Base-by-base conservation (phyloP, 345 rosid genomes). In the Cardamine resedifolia region DNA sequence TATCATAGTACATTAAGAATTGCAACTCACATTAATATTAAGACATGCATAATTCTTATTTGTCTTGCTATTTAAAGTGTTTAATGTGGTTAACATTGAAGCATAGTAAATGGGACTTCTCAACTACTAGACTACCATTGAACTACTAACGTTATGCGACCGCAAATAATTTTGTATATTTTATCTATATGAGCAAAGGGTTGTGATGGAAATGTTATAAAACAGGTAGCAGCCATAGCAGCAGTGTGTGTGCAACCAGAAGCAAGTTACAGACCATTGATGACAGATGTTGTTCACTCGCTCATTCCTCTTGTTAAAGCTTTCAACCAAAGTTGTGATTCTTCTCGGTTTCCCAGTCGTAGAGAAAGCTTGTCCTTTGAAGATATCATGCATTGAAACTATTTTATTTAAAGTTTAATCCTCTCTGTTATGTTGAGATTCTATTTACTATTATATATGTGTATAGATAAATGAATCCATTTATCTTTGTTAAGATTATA, bases 211-310 rank as follows among this genome's bases (percentile, higher is more conserved):
- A 0, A 71, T 68, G 14, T 43, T 28, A 24, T 60, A 15, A 51
- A 72, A 53, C 74, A 90, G 98, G 85, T 89, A 44, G 97, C 98
- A 38, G 97, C 98, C 20, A 87, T 93, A 74, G 97, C 98, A 70
- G 94, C 97, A 7, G 80, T 93, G 83, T 93, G 98, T 63, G 90
- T 89, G 66, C 98, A 90, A 76, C 74, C 85, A 27, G 98, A 90
- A 84, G 90, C 97, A 71, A 93, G 84, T 80, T 93, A 90, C 71
- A 78, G 98, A 71, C 98, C 97, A 20, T 72, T 93, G 41, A 93
- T 93, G 90, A 87, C 87, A n/a, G 97, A 93, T 68, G 90, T 93
- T n/a, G 98, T 87, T 24, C 98, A 93, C 77, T 93, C 98, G 10
- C 79, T 93, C 5, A 70, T 93, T 68, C 98, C 98, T 43, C 57